phyloP scores from a whole-genome alignment of 768 basidiomycete species.

The Suillus ampliporus region DNA sequence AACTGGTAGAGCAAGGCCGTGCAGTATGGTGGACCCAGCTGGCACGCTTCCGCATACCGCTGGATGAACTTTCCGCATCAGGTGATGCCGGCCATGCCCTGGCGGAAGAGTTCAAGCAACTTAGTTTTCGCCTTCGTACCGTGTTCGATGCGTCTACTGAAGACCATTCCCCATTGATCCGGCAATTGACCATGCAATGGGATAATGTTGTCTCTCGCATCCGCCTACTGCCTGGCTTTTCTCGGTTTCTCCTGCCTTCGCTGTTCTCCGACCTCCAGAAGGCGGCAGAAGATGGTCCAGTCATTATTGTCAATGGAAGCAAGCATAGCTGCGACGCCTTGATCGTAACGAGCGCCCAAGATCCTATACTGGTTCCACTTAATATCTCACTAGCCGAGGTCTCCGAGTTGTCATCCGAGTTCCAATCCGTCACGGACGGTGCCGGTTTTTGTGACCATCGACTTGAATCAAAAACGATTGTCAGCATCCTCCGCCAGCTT shows the following conservation, averaged over 20 bases:
- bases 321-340: constrained; percentile 20
- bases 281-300: constrained; percentile 24
- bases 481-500: constrained; percentile 7
- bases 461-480: constrained; percentile 13
- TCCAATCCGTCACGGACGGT: neutral
- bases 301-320: constrained; percentile 23
- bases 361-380: constrained; percentile 5
- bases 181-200: constrained; percentile 16
- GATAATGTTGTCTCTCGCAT: constrained; percentile 13
- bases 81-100: neutral
- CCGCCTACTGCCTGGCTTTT: constrained; percentile 18
- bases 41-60: constrained; percentile 27
- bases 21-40: constrained; percentile 36
- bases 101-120: constrained; percentile 12
- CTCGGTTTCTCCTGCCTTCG: constrained; percentile 22
- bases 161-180: constrained; percentile 14
- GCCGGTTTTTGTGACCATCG: neutral
- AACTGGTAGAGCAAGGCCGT: constrained; percentile 36
- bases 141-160: neutral
- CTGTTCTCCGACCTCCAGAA: constrained; percentile 16
- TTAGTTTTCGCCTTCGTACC: constrained; percentile 14
- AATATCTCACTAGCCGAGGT: neutral
- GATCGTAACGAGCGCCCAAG: constrained; percentile 5
- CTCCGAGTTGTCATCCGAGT: neutral
- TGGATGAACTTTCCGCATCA: constrained; percentile 24